Evolutionary conservation across 2,329 filamentous ascomycete genomes (phyloP).

Genomic region (Ilyonectria sp.): DNA sequence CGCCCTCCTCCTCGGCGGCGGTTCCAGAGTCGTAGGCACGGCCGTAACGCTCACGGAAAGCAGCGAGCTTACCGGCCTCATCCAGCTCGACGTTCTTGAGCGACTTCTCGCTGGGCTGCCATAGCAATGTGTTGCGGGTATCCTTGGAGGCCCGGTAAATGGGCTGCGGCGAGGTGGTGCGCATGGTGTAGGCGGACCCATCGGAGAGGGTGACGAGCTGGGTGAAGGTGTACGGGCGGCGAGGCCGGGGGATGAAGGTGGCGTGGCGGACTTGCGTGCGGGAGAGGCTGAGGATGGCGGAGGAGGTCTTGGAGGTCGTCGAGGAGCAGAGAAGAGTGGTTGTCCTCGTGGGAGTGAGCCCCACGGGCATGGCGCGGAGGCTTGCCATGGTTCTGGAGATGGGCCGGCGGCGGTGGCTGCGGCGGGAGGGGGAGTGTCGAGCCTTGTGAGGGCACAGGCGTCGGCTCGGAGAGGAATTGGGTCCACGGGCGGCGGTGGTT

Average conservation of each 20-base stretch:
- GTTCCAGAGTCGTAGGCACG: conserved; percentile 80
- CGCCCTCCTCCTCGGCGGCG: conserved; percentile 47
- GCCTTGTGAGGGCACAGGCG: neutral
- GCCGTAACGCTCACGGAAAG: conserved; percentile 89
- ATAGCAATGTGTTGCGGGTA: conserved; percentile 88
- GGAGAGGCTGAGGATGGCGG: conserved; percentile 41
- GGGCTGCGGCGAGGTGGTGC: conserved; percentile 80
- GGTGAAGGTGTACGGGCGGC: conserved; percentile 96
- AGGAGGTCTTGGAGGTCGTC: conserved; percentile 44
- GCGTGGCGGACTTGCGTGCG: conserved; percentile 81
- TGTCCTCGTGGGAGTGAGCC: conserved; percentile 50
- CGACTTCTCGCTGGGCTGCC: conserved; percentile 89
- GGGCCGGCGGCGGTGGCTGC: neutral
- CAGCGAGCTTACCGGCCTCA: conserved; percentile 90
- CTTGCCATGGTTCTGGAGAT: conserved; percentile 48
- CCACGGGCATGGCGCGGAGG: conserved; percentile 46
- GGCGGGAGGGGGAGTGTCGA: conserved; percentile 11
- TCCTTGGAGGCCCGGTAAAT: conserved; percentile 80
- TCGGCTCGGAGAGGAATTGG: conserved; percentile 31
- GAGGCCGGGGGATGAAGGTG: conserved; percentile 88
- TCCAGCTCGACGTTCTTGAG: conserved; percentile 93
- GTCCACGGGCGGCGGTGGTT: conserved; percentile 19
- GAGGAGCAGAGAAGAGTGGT: conserved; percentile 48
- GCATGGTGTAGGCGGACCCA: conserved; percentile 86
- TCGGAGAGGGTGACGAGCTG: conserved; percentile 94